Base-by-base conservation (phyloP, 306 rosid genomes). In the Cyamopsis tetragonoloba region DNA sequence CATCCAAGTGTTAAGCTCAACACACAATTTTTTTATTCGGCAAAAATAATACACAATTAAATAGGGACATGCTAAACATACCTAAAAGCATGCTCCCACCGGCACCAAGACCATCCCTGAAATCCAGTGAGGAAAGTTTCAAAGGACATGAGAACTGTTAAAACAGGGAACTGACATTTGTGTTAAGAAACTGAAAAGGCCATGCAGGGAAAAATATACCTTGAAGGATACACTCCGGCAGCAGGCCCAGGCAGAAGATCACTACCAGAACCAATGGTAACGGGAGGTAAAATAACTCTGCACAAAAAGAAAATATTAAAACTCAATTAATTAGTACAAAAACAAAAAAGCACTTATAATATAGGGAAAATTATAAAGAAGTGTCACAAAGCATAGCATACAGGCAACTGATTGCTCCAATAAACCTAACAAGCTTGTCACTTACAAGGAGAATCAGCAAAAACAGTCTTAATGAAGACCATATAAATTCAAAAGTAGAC, bases 1-100 rank as follows among this genome's bases (percentile, higher is more conserved):
- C 30, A 23, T 49, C 11, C 63, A 46, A 59, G 67, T n/a, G 22
- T 66, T 7, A 37, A 59, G 74, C 20, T 61, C 41, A 74, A 69
- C 30, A 62, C 46, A 26, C 13, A 24, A 56, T 49, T 20, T 9
- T 20, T 9, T 71, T 58, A 17, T 47, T 39, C 12, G 5, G 32
- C 22, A 56, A 64, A 51, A 31, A 67, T 18, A 27, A 6, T 13
- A 2, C 6, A 23, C 10, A 11, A 17, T 8, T 4, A 62, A 17
- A 46, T 49, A 4, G 43, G 12, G n/a, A 39, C 20, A 23, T n/a
- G 59, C 20, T n/a, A 5, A 48, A 81, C 87, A 48, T 68, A 87
- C 96, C 97, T 28, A 91, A 5, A 71, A 80, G 81, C 96, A 88
- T 84, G 82, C 96, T 64, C 63, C 93, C 96, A 64, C 82, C 90